Conservation (phyloP, 257 asterid genomes). For the Nicotiana obtusifolia region DNA sequence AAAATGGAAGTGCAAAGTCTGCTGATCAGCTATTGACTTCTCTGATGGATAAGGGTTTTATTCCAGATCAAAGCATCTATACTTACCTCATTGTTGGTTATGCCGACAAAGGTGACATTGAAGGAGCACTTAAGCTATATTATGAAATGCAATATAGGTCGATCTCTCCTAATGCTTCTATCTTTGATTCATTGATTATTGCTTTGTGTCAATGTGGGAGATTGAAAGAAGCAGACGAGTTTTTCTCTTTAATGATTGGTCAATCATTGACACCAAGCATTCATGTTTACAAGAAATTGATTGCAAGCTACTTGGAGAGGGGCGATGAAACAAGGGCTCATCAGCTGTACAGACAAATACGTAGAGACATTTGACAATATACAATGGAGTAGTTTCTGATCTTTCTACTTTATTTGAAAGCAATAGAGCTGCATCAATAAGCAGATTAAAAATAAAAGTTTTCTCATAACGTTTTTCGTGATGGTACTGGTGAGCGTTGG, state of each 20-base stretch:
- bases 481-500: background rate
- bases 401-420: background rate
- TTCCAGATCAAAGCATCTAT: constrained; percentile 44
- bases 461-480: background rate
- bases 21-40: constrained; percentile 57
- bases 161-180: constrained; percentile 31
- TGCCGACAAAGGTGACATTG: constrained; percentile 39
- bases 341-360: constrained; percentile 28
- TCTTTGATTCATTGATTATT: constrained; percentile 31
- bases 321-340: constrained; percentile 30
- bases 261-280: constrained; percentile 27
- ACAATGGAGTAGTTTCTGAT: background rate
- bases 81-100: constrained; percentile 57
- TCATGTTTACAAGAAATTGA: constrained; percentile 28
- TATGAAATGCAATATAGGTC: constrained; percentile 69
- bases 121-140: constrained; percentile 44
- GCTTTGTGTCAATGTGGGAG: constrained; percentile 45
- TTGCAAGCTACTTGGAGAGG: constrained; percentile 30
- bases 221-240: constrained; percentile 50
- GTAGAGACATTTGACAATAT: background rate
- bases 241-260: constrained; percentile 34
- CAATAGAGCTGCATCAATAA: background rate
- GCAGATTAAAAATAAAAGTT: background rate
- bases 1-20: constrained; percentile 38
- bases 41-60: constrained; percentile 54